Conservation (phyloP, 2,329 filamentous ascomycete genomes). For the Chrysoporthe puriensis region DNA sequence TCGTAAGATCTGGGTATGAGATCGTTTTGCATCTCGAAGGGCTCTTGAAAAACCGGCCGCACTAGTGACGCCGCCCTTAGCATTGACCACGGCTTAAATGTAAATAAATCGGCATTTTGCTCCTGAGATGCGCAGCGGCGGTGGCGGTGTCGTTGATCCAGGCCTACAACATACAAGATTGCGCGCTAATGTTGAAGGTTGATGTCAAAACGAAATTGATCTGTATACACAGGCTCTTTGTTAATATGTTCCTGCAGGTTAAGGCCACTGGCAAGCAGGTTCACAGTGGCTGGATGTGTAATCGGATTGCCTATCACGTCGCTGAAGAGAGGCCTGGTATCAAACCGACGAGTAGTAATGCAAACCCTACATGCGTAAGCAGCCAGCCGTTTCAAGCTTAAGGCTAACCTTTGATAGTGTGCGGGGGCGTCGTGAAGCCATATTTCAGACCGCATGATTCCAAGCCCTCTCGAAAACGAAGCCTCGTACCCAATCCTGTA, state of each 20-base stretch:
- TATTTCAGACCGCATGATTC: not conserved
- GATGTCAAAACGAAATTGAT: conserved; percentile 35
- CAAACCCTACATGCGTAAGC: not conserved
- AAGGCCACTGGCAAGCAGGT: conserved; percentile 49
- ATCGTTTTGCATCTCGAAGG: conserved; percentile 28
- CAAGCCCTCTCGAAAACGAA: not conserved
- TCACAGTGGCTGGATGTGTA: conserved; percentile 48
- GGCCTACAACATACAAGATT: conserved; percentile 28
- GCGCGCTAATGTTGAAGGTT: conserved; percentile 35
- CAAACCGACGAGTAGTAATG: conserved; percentile 55
- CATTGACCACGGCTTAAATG: conserved; percentile 36
- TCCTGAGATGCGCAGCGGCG: conserved; percentile 11
- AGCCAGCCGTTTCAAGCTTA: not conserved
- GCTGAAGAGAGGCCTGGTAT: conserved; percentile 52
- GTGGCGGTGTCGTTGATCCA: conserved; percentile 5
- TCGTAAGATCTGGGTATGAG: not conserved
- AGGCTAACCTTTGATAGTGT: not conserved
- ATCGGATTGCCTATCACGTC: conserved; percentile 65
- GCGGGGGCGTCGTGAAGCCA: no score
- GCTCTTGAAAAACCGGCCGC: conserved; percentile 23
- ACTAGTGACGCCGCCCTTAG: conserved; percentile 17
- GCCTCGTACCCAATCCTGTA: not conserved
- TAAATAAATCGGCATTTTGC: conserved; percentile 6
- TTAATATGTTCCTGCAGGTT: conserved; percentile 64
- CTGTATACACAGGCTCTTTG: conserved; percentile 63